Base-by-base conservation (phyloP, 192 early-diverging fungal genomes). In the Backusella macrospora region DNA sequence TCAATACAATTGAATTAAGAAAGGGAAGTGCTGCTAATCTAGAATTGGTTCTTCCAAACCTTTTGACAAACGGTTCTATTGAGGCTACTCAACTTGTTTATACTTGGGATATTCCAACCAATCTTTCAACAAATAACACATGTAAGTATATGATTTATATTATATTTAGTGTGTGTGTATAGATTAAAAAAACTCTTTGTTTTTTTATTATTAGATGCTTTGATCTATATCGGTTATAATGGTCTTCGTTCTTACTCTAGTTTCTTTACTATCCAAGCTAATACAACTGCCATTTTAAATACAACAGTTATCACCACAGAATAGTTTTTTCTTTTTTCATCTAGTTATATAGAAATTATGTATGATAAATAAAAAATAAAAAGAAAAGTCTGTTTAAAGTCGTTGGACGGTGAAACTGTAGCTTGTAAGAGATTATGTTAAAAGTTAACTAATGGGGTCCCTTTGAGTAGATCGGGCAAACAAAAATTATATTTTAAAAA, bases 61-160 rank as follows among this genome's bases (percentile, higher is more conserved):
- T 74, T 46, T 48, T 49, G 16, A 23, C 23, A 12, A 64, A 74
- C 18, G 21, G 1, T 34, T 26, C 40, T 4, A 16, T 74, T 38
- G 39, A 48, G 4, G 65, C 40, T 5, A 43, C 23, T 29, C 3
- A 49, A n/a, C 6, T 49, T 15, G 37, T n/a, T 23, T 74, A 68
- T 40, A 68, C 62, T 49, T 74, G 73, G 73, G 67, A 37, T 42
- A 44, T 74, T 43, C 73, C 73, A 5, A 42, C 47, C 37, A 44
- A 18, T 16, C 18, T 74, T 7, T 7, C 65, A 34, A 39, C 73
- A 16, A 65, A 42, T 23, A 59, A 1, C 9, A 16, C 66, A n/a
- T 74, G 73, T 74, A 74, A 68, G 42, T 2, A 34, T 34, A 34
- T 34, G 2, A 34, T 34, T 34, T 34, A 34, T 34, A 2, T 0